Evolutionary conservation across 768 basidiomycete genomes (phyloP), one percentile per base, ranked within the genome.

Genomic region (Tulasnella sp.): DNA sequence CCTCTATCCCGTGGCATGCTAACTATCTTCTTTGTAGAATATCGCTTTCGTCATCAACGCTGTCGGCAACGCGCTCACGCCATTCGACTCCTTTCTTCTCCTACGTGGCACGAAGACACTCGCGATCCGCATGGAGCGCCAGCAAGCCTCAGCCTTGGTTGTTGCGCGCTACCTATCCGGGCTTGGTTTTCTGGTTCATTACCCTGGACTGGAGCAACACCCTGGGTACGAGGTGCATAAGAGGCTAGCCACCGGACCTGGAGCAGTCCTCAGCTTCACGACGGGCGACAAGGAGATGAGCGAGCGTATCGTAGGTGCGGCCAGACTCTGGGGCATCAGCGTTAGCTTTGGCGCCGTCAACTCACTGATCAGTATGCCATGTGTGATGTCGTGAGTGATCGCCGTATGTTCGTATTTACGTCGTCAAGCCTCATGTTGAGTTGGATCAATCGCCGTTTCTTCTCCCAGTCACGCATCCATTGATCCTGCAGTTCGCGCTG

Each of bases 261-360:
- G 96, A 22, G 92, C 94, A 0, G 96, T 99, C 1, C 72, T 99
- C 50, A 91, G 87, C 65, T 99, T 99, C 67, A 85, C 88, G 62
- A 99, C 96, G 2, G 92, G 86, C 25, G 85, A 91, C 73, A 92
- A 89, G 67, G 83, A 78, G 50, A 68, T 97, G 60, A 93, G 90
- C 68, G 92, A 98, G 71, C 80, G 84, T 53, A 87, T 98, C 61
- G 92, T 99, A 8, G 94, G 86, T 4, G 87, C 84, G 0, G 89
- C 96, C 15, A 78, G 92, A 54, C 74, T 99, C 25, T 99, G 94
- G 93, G 90, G 93, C 19, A 97, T 99, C 67, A 91, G 87, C 62
- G 96, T 99, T 66, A 92, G 90, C 69, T 99, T 99, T 67, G 96
- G 96, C 30, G 92, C 89, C 64, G 93, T 99, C 62, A 99, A 99